Conservation (phyloP, 345 rosid genomes). For the Eutrema yunnanense region DNA sequence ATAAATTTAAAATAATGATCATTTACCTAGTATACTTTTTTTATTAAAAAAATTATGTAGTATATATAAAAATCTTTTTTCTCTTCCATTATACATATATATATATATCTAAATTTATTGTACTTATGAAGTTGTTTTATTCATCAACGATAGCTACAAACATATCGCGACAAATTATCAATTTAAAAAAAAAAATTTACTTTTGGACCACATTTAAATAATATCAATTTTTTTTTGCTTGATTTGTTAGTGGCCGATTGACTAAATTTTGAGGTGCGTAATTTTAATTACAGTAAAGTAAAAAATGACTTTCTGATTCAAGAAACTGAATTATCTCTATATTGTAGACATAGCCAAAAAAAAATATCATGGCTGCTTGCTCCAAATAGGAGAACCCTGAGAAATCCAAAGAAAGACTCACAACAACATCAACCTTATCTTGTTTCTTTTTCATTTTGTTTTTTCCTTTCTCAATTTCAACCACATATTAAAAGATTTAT, state of each 20-base stretch:
- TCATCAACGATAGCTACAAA: neutral
- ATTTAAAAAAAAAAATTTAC: neutral
- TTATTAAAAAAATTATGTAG: no score
- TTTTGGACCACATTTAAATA: neutral
- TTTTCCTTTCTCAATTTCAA: neutral
- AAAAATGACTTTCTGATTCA: neutral
- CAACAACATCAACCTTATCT: slow-evolving; percentile 15
- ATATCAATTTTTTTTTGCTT: no score
- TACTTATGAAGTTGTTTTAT: neutral
- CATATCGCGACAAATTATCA: neutral
- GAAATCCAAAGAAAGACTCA: neutral
- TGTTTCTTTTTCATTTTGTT: neutral
- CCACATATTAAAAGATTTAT: neutral
- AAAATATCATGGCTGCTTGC: neutral
- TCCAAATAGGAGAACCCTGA: neutral
- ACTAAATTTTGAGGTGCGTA: no score
- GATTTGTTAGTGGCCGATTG: no score
- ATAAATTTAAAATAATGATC: no score
- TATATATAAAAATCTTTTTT: no score
- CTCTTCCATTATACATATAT: no score
- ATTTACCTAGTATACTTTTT: no score
- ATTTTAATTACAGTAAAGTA: neutral
- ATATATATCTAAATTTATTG: no score
- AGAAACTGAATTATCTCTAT: neutral
- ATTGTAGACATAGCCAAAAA: neutral